Percentiles rank a stretch among this genome's conserved stretches.
Evolutionary conservation across 2,329 filamentous ascomycete species (phyloP).

Genomic region (Penicillium sp.): DNA sequence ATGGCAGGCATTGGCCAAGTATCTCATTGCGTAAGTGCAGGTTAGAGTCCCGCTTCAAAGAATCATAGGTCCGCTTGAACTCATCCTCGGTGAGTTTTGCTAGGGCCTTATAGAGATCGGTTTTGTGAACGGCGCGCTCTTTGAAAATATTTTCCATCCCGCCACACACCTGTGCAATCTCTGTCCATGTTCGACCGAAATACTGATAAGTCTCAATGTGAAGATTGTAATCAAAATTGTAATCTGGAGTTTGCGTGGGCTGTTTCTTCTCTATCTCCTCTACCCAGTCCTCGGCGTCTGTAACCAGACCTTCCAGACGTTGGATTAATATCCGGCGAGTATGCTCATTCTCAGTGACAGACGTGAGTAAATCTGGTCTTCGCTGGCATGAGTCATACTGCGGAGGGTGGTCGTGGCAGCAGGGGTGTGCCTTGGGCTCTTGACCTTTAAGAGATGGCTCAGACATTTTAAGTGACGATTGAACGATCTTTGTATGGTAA

Average conservation of each 20-base stretch:
- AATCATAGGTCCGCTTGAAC: slow-evolving; percentile 8
- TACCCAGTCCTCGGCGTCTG: background rate
- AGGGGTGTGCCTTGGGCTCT: slow-evolving; percentile 7
- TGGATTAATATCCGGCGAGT: background rate
- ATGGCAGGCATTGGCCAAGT: no score
- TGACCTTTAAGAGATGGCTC: slow-evolving; percentile 9
- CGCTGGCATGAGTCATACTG: slow-evolving; percentile 5
- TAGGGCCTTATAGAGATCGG: slow-evolving; percentile 8
- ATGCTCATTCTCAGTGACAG: slow-evolving; percentile 11
- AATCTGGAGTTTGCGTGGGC: background rate
- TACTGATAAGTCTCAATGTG: no score
- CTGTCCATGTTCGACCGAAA: background rate
- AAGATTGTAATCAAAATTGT: no score
- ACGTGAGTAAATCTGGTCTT: slow-evolving; percentile 7
- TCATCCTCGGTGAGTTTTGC: slow-evolving; percentile 7
- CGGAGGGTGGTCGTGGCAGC: slow-evolving; percentile 7
- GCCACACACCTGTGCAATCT: background rate
- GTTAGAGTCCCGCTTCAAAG: slow-evolving; percentile 3
- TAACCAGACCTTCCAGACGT: background rate
- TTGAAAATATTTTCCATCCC: slow-evolving; percentile 1
- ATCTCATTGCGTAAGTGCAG: background rate
- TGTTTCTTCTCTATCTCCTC: background rate
- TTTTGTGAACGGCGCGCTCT: slow-evolving; percentile 3
- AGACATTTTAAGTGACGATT: slow-evolving; percentile 8
- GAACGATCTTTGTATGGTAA: background rate